These are phyloP conservation scores for Scheffersomyces lignicola DNA, from an alignment of 1,139 yeast genomes.

Conservation along the genomic window DNA sequence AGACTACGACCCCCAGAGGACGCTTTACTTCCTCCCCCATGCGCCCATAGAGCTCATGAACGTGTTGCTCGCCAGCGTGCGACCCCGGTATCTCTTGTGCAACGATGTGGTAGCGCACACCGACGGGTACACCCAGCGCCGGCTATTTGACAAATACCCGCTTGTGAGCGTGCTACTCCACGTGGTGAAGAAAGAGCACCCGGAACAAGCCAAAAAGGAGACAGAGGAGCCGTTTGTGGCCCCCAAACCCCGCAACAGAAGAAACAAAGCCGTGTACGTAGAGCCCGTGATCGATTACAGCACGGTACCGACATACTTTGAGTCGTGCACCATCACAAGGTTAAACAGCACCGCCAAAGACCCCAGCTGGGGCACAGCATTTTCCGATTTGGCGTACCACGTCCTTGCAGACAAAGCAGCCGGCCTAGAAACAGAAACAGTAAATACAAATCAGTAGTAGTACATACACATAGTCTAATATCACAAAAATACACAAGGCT, in stretches of 20 bases:
- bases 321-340: constrained; percentile 16
- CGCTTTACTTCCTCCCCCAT: constrained; percentile 67
- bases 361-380: constrained; percentile 53
- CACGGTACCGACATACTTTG: constrained; percentile 33
- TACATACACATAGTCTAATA: constrained; percentile 1
- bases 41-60: constrained; percentile 67
- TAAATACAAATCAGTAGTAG: constrained; percentile 1
- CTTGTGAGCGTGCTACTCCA: constrained; percentile 42
- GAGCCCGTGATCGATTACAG: constrained; percentile 41
- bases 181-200: constrained; percentile 15
- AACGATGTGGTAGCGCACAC: constrained; percentile 54
- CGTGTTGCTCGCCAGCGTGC: constrained; percentile 26
- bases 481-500: neutral
- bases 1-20: constrained; percentile 13
- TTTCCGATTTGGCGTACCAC: constrained; percentile 54
- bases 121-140: constrained; percentile 45
- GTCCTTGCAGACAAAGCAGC: neutral
- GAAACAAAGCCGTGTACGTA: constrained; percentile 20
- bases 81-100: constrained; percentile 43
- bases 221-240: constrained; percentile 34
- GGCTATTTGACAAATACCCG: constrained; percentile 42
- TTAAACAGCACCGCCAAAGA: constrained; percentile 17
- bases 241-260: constrained; percentile 26
- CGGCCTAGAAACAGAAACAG: neutral
- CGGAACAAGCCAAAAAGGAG: constrained; percentile 6